Evolutionary conservation across 495 filamentous ascomycete genomes (phyloP).

Genomic region (Podospora anserina): DNA sequence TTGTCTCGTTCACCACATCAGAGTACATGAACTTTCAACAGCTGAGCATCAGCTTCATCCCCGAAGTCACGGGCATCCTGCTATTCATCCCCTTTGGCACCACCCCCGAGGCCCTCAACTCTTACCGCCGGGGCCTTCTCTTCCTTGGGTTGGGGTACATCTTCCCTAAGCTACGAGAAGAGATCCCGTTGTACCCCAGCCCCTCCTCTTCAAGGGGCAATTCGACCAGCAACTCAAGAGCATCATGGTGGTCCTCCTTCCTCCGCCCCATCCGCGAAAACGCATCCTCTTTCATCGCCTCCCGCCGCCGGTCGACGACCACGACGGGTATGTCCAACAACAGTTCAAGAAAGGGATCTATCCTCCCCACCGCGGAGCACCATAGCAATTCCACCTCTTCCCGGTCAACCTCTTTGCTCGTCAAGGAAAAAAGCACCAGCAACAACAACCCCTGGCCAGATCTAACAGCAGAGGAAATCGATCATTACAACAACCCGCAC

Average conservation of each 20-base stretch:
- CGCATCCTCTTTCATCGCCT: not conserved
- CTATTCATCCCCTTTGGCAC: conserved; percentile 80
- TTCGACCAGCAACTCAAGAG: not conserved
- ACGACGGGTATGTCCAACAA: conserved; percentile 3
- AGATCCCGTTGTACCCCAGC: conserved; percentile 24
- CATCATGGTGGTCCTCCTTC: conserved; percentile 19
- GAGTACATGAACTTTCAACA: conserved; percentile 41
- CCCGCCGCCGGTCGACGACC: not conserved
- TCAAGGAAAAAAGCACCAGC: not conserved
- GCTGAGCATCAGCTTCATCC: conserved; percentile 66
- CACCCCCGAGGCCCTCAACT: conserved; percentile 67
- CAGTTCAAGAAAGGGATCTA: conserved; percentile 16
- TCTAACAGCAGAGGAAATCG: conserved; percentile 16
- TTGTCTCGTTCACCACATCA: conserved; percentile 61
- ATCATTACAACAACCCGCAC: not conserved
- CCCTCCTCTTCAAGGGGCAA: not conserved
- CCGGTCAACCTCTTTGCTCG: not conserved
- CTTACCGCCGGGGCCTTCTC: conserved; percentile 61
- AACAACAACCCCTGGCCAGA: conserved; percentile 27
- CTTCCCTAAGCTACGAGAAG: conserved; percentile 41
- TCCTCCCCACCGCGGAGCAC: conserved; percentile 20
- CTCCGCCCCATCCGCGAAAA: conserved; percentile 5
- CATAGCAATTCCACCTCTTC: conserved; percentile 4
- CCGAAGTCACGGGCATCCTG: conserved; percentile 56
- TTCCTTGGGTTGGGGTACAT: conserved; percentile 49